Evolutionary conservation across 1,139 yeast genomes (phyloP).

Genomic region (Kurtzmaniella quercitrusa): DNA sequence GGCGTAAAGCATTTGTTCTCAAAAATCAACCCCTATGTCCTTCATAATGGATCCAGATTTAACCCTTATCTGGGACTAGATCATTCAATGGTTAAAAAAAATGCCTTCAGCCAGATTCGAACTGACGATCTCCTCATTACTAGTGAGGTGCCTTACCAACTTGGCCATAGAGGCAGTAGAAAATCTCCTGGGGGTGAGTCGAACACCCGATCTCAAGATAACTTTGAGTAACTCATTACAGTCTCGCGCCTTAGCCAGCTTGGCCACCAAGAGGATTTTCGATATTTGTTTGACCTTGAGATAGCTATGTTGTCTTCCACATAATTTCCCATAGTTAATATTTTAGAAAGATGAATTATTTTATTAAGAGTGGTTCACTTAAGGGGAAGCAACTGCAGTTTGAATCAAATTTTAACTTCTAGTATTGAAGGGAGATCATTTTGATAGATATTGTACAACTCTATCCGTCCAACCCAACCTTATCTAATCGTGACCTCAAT

Average conservation of each 20-base stretch:
- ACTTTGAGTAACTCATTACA: conserved; percentile 53
- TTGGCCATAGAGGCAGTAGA: conserved; percentile 49
- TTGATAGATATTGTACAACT: too few species aligned
- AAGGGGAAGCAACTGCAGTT: too few species aligned
- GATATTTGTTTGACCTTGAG: not conserved
- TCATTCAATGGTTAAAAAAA: conserved; percentile 14
- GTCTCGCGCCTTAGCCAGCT: conserved; percentile 83
- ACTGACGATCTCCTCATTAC: conserved; percentile 65
- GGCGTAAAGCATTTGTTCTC: too few species aligned
- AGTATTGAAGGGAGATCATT: too few species aligned
- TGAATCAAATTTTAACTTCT: too few species aligned
- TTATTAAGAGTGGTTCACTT: too few species aligned
- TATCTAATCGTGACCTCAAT: too few species aligned
- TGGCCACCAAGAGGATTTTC: conserved; percentile 61
- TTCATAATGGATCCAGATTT: too few species aligned
- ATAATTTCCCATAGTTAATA: not conserved
- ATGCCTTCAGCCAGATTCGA: conserved; percentile 41
- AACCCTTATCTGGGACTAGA: too few species aligned
- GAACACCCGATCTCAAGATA: conserved; percentile 83
- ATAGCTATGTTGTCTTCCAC: not conserved
- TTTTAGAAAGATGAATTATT: not conserved
- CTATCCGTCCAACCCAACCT: too few species aligned
- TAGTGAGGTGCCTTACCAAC: conserved; percentile 77
- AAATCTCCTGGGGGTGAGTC: conserved; percentile 77
- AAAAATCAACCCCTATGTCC: too few species aligned